Conservation (phyloP, 176 grass and related monocot genomes). For the Poa annua region DNA sequence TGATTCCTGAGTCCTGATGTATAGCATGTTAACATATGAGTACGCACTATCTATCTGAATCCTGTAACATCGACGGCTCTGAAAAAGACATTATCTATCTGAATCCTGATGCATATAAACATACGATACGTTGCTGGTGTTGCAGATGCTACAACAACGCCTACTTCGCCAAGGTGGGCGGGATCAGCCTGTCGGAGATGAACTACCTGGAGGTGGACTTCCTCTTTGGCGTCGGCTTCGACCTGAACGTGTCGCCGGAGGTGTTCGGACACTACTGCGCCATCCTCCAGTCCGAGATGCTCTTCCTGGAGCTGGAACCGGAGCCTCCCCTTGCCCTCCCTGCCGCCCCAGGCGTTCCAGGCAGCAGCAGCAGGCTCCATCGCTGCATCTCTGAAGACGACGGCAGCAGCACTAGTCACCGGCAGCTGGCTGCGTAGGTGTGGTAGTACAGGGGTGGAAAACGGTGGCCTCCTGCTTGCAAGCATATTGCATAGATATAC, state of each 20-base stretch:
- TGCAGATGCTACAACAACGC: conserved; percentile 57
- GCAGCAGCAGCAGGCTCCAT: conserved; percentile 15
- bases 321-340: background rate
- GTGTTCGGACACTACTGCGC: conserved; percentile 54
- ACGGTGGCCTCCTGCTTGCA: too few relatives aligned
- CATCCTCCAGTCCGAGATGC: conserved; percentile 51
- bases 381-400: conserved; percentile 56
- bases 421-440: conserved; percentile 46
- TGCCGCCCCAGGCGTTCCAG: conserved; percentile 13
- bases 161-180: conserved; percentile 55
- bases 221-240: conserved; percentile 47
- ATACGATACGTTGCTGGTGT: background rate
- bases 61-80: background rate
- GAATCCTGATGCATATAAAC: conserved; percentile 18
- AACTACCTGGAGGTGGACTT: conserved; percentile 68
- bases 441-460: background rate
- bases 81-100: background rate
- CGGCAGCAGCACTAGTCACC: conserved; percentile 26
- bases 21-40: too few relatives aligned
- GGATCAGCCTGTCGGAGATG: conserved; percentile 63
- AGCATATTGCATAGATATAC: background rate
- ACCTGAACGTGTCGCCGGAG: conserved; percentile 52
- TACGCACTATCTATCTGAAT: background rate
- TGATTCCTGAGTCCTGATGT: too few relatives aligned
- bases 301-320: conserved; percentile 34